These are phyloP conservation scores for Collybia sordida DNA, from an alignment of 768 basidiomycete species.

Conservation along the genomic window DNA sequence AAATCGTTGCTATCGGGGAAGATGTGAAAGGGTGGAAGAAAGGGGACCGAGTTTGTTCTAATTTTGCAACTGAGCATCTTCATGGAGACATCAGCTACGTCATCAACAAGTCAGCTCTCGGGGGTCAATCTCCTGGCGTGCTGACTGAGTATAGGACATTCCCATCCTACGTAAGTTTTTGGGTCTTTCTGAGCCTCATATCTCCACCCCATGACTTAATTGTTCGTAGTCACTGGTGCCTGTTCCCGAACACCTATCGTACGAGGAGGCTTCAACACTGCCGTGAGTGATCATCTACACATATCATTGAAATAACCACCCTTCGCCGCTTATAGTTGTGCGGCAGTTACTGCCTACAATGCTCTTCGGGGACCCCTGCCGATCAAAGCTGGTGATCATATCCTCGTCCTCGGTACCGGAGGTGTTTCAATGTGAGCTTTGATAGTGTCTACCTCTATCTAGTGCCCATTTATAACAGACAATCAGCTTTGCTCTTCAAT, in stretches of 20 bases:
- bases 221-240: constrained; percentile 42
- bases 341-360: constrained; percentile 66
- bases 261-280: constrained; percentile 64
- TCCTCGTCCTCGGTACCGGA: constrained; percentile 56
- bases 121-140: constrained; percentile 50
- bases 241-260: constrained; percentile 57
- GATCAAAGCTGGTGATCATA: constrained; percentile 57
- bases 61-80: constrained; percentile 50
- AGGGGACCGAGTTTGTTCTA: constrained; percentile 57
- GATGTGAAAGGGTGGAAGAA: constrained; percentile 46
- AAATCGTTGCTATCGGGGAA: constrained; percentile 45
- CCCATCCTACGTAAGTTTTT: constrained; percentile 34
- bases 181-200: too few species aligned
- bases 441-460: not conserved
- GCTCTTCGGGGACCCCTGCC: constrained; percentile 48
- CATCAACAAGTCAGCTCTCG: constrained; percentile 36
- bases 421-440: constrained; percentile 49
- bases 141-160: constrained; percentile 54
- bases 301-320: not conserved
- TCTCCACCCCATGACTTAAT: not conserved
- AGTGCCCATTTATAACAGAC: not conserved
- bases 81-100: constrained; percentile 38
- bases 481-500: constrained; percentile 52
- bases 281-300: constrained; percentile 35
- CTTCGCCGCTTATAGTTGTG: constrained; percentile 37